Conservation (phyloP, 371 early-diverging fungal species). For the Mortierella sp. region DNA sequence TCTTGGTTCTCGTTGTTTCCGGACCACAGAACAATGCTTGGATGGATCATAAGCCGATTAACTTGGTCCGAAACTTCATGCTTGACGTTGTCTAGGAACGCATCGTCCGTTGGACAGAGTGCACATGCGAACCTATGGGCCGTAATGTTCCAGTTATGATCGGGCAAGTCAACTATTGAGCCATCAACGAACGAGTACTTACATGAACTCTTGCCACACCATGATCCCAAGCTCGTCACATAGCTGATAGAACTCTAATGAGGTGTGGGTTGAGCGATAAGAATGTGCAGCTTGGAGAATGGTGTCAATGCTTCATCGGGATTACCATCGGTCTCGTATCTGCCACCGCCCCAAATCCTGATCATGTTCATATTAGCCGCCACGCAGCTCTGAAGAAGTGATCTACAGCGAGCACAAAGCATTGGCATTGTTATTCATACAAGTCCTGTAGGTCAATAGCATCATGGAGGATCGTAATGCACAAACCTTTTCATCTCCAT, state of each 20-base stretch:
- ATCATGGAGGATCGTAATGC: no score
- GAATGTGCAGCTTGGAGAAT: background rate
- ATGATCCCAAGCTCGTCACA: conserved; percentile 63
- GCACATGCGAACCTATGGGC: conserved; percentile 60
- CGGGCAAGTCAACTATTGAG: background rate
- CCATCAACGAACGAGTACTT: background rate
- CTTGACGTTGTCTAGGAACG: conserved; percentile 56
- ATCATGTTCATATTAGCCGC: conserved; percentile 61
- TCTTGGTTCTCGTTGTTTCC: conserved; percentile 69
- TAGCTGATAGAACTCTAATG: conserved; percentile 55
- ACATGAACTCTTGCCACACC: conserved; percentile 70
- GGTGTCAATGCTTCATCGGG: no score
- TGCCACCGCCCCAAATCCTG: conserved; percentile 61
- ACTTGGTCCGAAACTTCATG: conserved; percentile 55
- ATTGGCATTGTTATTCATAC: background rate
- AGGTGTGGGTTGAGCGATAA: conserved; percentile 5
- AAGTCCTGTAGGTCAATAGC: no score
- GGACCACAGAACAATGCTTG: conserved; percentile 59
- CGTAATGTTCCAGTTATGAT: background rate
- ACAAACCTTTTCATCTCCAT: conserved; percentile 28
- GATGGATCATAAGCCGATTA: conserved; percentile 51
- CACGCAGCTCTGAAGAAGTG: conserved; percentile 43
- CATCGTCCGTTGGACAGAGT: conserved; percentile 56
- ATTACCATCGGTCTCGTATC: conserved; percentile 46
- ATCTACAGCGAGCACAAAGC: conserved; percentile 9